phyloP scores from a whole-genome alignment of 163 green algal genomes.

The Chlamydomonas reinhardtii region DNA sequence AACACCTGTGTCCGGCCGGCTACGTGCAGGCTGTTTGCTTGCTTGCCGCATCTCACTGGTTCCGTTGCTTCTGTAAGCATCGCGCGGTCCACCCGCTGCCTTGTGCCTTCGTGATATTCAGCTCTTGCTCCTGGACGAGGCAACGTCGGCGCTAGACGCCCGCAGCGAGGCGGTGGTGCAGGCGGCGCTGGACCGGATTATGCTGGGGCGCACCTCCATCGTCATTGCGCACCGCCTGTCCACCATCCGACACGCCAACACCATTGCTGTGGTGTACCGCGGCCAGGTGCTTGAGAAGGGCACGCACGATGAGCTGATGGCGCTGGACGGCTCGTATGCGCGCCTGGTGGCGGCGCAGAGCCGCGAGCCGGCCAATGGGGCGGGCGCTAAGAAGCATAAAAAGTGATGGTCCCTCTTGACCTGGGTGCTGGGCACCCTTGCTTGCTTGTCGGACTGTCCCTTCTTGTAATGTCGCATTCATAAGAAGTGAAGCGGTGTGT shows the following conservation, averaged over 20 bases:
- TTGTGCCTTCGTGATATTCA: no score
- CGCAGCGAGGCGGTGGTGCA: conserved; percentile 81
- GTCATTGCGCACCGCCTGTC: conserved; percentile 92
- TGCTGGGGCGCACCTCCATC: conserved; percentile 72
- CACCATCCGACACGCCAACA: conserved; percentile 85
- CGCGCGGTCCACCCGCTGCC: no score
- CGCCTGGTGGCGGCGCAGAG: conserved; percentile 60
- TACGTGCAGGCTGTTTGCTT: no score
- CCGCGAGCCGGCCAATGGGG: neutral
- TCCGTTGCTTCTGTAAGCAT: no score
- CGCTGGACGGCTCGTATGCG: conserved; percentile 49
- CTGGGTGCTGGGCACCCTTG: no score
- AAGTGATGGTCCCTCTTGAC: no score
- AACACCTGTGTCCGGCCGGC: no score
- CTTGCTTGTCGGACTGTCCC: no score
- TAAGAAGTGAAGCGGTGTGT: no score
- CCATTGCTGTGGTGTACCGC: conserved; percentile 72
- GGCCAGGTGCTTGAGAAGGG: conserved; percentile 74
- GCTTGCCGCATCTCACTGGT: no score
- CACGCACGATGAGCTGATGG: conserved; percentile 79
- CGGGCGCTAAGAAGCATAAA: conserved; percentile 42
- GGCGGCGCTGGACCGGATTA: conserved; percentile 78
- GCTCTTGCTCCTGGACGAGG: conserved; percentile 90
- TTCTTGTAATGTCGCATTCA: no score
- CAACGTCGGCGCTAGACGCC: conserved; percentile 87